These are phyloP conservation scores for Blastobotrys mokoenaii DNA, from an alignment of 805 yeast genomes.

Conservation along the genomic window DNA sequence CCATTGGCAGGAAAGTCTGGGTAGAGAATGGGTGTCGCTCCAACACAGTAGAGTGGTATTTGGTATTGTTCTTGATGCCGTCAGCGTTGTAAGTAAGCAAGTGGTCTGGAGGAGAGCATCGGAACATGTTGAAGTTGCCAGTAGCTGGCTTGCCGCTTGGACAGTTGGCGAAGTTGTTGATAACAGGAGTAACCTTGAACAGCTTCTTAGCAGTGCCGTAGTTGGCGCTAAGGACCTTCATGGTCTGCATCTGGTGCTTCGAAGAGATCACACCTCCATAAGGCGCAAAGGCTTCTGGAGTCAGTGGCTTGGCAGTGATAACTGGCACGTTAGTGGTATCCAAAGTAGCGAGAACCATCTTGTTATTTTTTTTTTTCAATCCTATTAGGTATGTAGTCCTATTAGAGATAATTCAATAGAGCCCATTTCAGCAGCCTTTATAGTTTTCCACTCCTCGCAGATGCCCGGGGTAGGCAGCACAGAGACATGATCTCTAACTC, in stretches of 20 bases:
- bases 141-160: constrained; percentile 42
- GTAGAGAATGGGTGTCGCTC: constrained; percentile 88
- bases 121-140: constrained; percentile 74
- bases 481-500: too few species aligned
- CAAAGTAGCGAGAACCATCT: constrained; percentile 17
- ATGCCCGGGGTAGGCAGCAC: too few species aligned
- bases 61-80: constrained; percentile 15
- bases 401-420: too few species aligned
- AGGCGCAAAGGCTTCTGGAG: constrained; percentile 56
- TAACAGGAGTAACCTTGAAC: constrained; percentile 61
- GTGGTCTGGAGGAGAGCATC: constrained; percentile 71
- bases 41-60: constrained; percentile 55
- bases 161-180: constrained; percentile 41
- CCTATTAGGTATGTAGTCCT: not conserved
- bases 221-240: constrained; percentile 53
- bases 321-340: constrained; percentile 3
- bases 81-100: constrained; percentile 30
- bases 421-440: too few species aligned
- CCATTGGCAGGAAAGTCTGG: constrained; percentile 91
- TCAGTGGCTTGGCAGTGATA: constrained; percentile 47
- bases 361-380: not conserved
- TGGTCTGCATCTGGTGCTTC: constrained; percentile 52
- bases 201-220: constrained; percentile 90
- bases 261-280: constrained; percentile 79
- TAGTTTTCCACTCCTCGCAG: too few species aligned